Evolutionary conservation across 2,329 filamentous ascomycete genomes (phyloP), one percentile per base, ranked within the genome.

Genomic region (Podosphaera xanthii): DNA sequence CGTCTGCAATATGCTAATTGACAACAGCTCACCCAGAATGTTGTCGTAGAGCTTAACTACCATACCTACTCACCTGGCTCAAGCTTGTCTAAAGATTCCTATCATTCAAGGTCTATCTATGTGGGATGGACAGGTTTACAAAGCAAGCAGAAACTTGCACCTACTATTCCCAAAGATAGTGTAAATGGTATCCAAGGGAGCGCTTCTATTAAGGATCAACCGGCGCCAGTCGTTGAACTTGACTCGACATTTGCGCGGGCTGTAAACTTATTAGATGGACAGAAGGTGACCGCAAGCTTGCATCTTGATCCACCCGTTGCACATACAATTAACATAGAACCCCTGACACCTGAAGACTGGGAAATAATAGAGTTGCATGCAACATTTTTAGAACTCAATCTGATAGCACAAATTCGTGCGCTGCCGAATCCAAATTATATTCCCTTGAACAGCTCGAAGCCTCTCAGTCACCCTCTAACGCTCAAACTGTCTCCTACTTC

Each of bases 341-440:
- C 92, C 40, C 73, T 97, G 66, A 97, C 92, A 0, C 82, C 91
- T 1, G 88, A 94, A 60, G 92, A 98, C 69, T 98, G 92, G 92
- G 92, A 98, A 72, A 94, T 97, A 67, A 97, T 98, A 66, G 92
- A 98, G 71, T 76, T 98, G 1, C 92, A 98, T 73, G 92, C 92
- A 4, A 92, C 85, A 14, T 98, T 97, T 68, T 76, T 98, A 57
- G 92, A 98, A 69, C 77, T 96, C 63, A 97, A 98, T 70, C 82
- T 98, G 58, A 76, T 95, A 38, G 86, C 84, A 52, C 92, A 98
- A 73, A 90, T 98, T 65, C 84, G 92, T 66, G 91, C 91, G 22
- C 76, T 98, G 31, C 91, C 91, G 33, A 97, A 96, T 70, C 91
- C 91, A 22, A 74, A 77, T 33, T 86, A 81, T 69, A 75, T 72